Percentiles rank a stretch among this genome's conserved stretches.
Conservation (phyloP, 305 asterid genomes). For the Fraxinus dipetala region DNA sequence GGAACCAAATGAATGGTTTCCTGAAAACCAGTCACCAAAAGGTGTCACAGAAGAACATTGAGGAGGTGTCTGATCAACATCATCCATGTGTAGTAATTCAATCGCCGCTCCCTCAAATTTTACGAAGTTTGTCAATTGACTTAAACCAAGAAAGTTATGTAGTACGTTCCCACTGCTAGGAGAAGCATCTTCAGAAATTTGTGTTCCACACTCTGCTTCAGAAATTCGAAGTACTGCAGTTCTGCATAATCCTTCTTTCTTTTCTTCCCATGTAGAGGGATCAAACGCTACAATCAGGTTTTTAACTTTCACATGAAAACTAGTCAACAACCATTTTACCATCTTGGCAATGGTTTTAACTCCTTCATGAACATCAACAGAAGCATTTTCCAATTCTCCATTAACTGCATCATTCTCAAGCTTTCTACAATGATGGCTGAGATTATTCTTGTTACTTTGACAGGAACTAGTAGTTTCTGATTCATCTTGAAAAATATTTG, state of each 20-base stretch:
- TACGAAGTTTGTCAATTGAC: slow-evolving; percentile 65
- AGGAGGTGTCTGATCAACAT: slow-evolving; percentile 38
- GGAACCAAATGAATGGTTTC: slow-evolving; percentile 42
- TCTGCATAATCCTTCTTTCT: slow-evolving; percentile 44
- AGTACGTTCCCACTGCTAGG: slow-evolving; percentile 31
- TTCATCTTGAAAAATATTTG: slow-evolving; percentile 37
- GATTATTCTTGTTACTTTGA: slow-evolving; percentile 26
- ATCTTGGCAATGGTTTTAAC: slow-evolving; percentile 91
- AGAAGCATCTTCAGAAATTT: slow-evolving; percentile 70
- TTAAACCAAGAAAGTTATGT: slow-evolving; percentile 69
- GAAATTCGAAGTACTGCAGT: slow-evolving; percentile 78
- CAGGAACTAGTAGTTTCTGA: slow-evolving; percentile 36
- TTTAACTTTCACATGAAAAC: slow-evolving; percentile 75
- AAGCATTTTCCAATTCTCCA: slow-evolving; percentile 33
- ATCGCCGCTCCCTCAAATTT: slow-evolving; percentile 81
- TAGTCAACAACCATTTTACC: slow-evolving; percentile 92
- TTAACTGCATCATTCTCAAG: slow-evolving; percentile 39
- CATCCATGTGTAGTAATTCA: slow-evolving; percentile 66
- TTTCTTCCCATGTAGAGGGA: slow-evolving; percentile 57
- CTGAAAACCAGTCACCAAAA: slow-evolving; percentile 46
- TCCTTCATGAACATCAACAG: slow-evolving; percentile 95
- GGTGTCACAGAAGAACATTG: slow-evolving; percentile 42
- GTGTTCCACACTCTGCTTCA: slow-evolving; percentile 84
- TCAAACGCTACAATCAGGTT: slow-evolving; percentile 85
- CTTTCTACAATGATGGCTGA: slow-evolving; percentile 37